Percentiles rank a stretch among this genome's conserved stretches.
Evolutionary conservation across 1,284 basidiomycete species (phyloP).

Genomic region (Apiotrichum sp.): DNA sequence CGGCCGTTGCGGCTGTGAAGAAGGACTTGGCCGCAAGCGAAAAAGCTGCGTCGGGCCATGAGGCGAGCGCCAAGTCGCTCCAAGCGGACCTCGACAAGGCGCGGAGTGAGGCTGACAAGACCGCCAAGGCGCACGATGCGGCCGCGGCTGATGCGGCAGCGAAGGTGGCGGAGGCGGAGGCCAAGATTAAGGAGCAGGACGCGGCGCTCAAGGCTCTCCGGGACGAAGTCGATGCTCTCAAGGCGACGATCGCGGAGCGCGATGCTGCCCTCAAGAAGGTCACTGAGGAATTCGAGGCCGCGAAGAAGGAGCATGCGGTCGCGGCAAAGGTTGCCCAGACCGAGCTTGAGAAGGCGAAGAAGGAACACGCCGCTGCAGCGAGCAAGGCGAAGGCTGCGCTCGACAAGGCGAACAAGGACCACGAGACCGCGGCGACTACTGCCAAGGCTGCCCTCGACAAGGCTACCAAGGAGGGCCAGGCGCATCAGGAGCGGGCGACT

Average conservation of each 20-base stretch:
- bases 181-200: constrained; percentile 1
- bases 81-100: constrained; percentile 5
- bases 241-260: not conserved
- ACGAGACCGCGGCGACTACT: not conserved
- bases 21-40: constrained; percentile 3
- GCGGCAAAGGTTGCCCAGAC: not conserved
- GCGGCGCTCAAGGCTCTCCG: not conserved
- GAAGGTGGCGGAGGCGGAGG: not conserved
- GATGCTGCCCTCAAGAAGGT: not conserved
- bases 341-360: constrained; percentile 6
- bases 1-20: not conserved
- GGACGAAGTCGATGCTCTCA: not conserved
- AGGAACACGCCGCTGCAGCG: not conserved
- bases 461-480: not conserved
- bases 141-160: not conserved
- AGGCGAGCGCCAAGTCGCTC: not conserved
- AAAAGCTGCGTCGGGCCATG: constrained; percentile 3
- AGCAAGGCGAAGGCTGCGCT: not conserved
- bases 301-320: constrained; percentile 2
- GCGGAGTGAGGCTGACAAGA: not conserved
- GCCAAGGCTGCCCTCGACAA: not conserved
- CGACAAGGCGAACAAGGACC: not conserved
- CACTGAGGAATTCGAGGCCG: constrained; percentile 1
- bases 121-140: not conserved
- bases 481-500: not conserved